Evolutionary conservation across 1,139 yeast species (phyloP), one percentile per base, ranked within the genome.

Genomic region (Magnusiomyces fungicola): DNA sequence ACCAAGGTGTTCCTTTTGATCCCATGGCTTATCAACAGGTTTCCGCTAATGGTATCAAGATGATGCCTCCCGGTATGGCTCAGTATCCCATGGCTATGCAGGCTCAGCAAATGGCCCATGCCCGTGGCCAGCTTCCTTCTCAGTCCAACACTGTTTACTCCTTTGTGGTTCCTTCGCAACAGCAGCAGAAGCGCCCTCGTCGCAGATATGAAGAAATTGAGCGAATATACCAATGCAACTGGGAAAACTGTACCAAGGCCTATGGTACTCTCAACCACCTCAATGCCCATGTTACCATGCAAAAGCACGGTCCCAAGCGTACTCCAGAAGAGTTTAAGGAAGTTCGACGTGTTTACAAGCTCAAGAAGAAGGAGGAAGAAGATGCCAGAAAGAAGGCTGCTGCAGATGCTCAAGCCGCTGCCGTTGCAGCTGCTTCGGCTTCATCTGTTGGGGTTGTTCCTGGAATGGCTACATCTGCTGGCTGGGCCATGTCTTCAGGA

Each of bases 241-340:
- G 60, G 58, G 74, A 76, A 10, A 78, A 76, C 1, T 84, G 94
- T 60, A 69, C 74, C 40, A 84, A 84, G 65, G 79, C 83, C 46
- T 84, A 84, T 62, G 94, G 94, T 1, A 81, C 88, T 22, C 69
- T 84, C 46, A 84, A 84, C 64, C 94, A 84, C 64, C 69, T 84
- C 46, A 84, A 84, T 63, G 84, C 90, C 14, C 94, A 84, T 62
- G 81, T 84, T 21, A 75, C 78, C 3, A 76, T 84, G 61, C 86
- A 84, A 57, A 77, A 75, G 45, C 94, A 84, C 61, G 94, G 94
- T 6, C 74, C 73, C 48, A 76, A 85, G 56, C 76, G 87, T 53
- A 70, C 76, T 32, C 86, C 87, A 40, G 80, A 81, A 30, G 92
- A 84, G 61, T 84, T 83, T 63, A 72, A 70, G 55, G 74, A 73